Evolutionary conservation across 192 early-diverging fungal species (phyloP).

Genomic region (Coemansia sp.): DNA sequence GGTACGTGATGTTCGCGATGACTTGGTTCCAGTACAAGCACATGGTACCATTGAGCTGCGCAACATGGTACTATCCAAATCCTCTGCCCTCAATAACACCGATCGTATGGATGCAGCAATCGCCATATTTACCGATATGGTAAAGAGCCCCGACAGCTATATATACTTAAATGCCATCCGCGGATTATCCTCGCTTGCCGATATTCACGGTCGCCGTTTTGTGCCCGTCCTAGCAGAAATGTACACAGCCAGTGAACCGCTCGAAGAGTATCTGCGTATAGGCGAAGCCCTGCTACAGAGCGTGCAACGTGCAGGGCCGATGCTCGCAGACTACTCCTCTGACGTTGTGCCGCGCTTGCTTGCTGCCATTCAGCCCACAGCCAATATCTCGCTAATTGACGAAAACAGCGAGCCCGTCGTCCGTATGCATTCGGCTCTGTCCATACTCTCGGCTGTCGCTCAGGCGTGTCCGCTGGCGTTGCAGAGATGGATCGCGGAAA

Average conservation of each 20-base stretch:
- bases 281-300: constrained; percentile 91
- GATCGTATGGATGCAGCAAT: constrained; percentile 68
- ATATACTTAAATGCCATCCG: constrained; percentile 93
- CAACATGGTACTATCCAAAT: constrained; percentile 75
- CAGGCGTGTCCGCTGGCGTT: constrained; percentile 75
- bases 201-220: constrained; percentile 73
- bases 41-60: constrained; percentile 83
- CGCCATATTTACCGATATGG: constrained; percentile 77
- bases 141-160: constrained; percentile 83
- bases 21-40: constrained; percentile 83
- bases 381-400: neutral
- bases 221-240: constrained; percentile 68
- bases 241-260: constrained; percentile 57
- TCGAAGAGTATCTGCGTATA: constrained; percentile 77
- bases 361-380: constrained; percentile 28
- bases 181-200: constrained; percentile 80
- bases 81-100: constrained; percentile 57
- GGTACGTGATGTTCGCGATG: constrained; percentile 74
- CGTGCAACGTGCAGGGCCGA: constrained; percentile 77
- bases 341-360: constrained; percentile 44
- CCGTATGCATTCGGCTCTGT: constrained; percentile 64
- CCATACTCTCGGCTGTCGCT: constrained; percentile 68
- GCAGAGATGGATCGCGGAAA: constrained; percentile 64
- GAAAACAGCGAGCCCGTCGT: constrained; percentile 31
- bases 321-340: constrained; percentile 70